phyloP scores from a whole-genome alignment of 2,329 filamentous ascomycete species.

The Tolypocladium ovalisporum region DNA sequence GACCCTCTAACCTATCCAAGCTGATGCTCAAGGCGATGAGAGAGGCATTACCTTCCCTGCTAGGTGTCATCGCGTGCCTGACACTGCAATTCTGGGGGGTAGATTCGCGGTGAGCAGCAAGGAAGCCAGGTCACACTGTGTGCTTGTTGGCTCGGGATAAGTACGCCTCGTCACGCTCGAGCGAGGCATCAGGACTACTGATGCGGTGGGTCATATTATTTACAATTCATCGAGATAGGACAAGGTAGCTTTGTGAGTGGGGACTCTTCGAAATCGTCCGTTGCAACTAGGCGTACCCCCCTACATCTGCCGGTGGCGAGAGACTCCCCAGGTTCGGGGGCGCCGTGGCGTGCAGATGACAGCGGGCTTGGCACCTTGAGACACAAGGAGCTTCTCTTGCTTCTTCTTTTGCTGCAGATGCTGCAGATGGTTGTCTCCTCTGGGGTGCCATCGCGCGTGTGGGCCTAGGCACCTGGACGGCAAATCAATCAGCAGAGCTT shows the following conservation, averaged over 20 bases:
- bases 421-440: background rate
- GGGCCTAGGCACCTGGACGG: background rate
- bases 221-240: background rate
- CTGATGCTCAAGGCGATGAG: background rate
- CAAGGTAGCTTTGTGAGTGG: background rate
- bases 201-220: background rate
- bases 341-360: background rate
- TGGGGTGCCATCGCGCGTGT: background rate
- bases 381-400: background rate
- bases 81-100: background rate
- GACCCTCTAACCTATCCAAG: background rate
- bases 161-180: background rate
- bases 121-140: background rate
- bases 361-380: background rate
- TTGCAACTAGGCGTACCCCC: too few species aligned
- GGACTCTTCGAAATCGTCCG: background rate
- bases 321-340: background rate
- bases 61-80: background rate
- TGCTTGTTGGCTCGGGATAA: background rate
- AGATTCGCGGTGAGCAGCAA: background rate
- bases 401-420: background rate
- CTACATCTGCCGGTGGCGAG: background rate
- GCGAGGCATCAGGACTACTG: background rate
- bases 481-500: background rate
- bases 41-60: background rate